phyloP scores from a whole-genome alignment of 768 basidiomycete species.

The Macrolepiota fuliginosa region DNA sequence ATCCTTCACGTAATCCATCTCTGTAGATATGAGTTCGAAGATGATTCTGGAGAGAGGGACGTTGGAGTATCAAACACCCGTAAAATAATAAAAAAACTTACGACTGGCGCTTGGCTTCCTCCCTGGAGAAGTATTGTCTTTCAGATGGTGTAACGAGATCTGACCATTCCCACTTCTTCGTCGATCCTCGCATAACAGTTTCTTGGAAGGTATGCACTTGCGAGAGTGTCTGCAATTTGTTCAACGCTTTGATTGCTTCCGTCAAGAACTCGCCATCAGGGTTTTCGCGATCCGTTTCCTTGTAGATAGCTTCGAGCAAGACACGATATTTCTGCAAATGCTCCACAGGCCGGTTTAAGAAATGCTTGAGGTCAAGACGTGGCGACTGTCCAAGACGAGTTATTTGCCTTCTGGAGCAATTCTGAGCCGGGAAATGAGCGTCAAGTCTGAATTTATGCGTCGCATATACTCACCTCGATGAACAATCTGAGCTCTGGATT shows the following conservation, averaged over 20 bases:
- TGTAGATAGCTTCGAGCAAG: conserved; percentile 79
- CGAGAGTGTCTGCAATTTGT: conserved; percentile 74
- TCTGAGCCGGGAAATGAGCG: conserved; percentile 23
- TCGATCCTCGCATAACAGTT: conserved; percentile 79
- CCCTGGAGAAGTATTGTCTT: conserved; percentile 15
- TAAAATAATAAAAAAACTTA: conserved; percentile 36
- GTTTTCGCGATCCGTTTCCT: conserved; percentile 78
- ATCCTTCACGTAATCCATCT: conserved; percentile 97
- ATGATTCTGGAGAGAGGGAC: conserved; percentile 56
- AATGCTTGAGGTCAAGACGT: conserved; percentile 70
- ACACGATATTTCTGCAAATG: conserved; percentile 85
- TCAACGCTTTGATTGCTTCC: conserved; percentile 85
- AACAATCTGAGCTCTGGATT: conserved; percentile 85
- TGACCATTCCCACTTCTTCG: conserved; percentile 88
- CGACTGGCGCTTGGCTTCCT: conserved; percentile 60
- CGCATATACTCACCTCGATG: conserved; percentile 59
- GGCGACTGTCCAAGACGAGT: conserved; percentile 36
- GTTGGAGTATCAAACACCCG: conserved; percentile 4
- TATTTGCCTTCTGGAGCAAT: conserved; percentile 43
- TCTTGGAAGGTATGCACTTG: conserved; percentile 89
- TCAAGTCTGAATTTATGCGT: too few species aligned
- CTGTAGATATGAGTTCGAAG: conserved; percentile 93
- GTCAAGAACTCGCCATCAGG: conserved; percentile 79
- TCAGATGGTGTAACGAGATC: conserved; percentile 56
- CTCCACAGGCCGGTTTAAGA: conserved; percentile 76